Evolutionary conservation across 768 basidiomycete species (phyloP), one percentile per base, ranked within the genome.

Genomic region (Suillus variegatus): DNA sequence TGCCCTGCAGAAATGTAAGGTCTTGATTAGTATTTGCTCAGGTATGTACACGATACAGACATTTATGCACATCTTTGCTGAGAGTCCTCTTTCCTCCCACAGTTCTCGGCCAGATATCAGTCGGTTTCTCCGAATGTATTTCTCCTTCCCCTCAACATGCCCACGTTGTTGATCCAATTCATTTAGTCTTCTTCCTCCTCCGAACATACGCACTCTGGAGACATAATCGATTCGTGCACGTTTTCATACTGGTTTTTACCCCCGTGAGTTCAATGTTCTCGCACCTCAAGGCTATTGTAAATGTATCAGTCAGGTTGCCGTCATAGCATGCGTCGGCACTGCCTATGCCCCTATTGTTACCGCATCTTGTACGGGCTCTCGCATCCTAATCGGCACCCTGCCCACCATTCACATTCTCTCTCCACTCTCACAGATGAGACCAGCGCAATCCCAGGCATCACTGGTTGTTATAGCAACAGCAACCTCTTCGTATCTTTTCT

Each of bases 401-500:
- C 9, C 9, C 5, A 41, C 16, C n/a, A 38, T 44, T 43, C 58
- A 43, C 12, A 28, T 25, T 25, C n/a, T 10, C 56, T 40, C 18
- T 60, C 8, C 28, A 44, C 28, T 60, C 43, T 43, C 28, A 32
- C 28, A 60, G 58, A 28, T 43, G 6, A 1, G 3, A 43, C 28
- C 41, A 60, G 58, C 18, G 6, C 14, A 6, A 28, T 60, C 18
- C 58, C 41, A 8, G 58, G 58, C 18, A 43, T 32, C 28, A 43
- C 58, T 8, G 58, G 58, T 41, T 60, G 58, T 7, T 28, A 7
- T 20, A 28, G 10, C 36, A 63, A 47, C 40, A 3, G 14, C 47
- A 16, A n/a, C 38, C 36, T 62, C 38, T 49, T 61, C 44, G 28
- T 60, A 49, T 46, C 64, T 9, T 52, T 44, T 40, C 38, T 64